Evolutionary conservation across 176 grass and related monocot species (phyloP), one percentile per base, ranked within the genome.

Genomic region (Miscanthus lutarioriparius): DNA sequence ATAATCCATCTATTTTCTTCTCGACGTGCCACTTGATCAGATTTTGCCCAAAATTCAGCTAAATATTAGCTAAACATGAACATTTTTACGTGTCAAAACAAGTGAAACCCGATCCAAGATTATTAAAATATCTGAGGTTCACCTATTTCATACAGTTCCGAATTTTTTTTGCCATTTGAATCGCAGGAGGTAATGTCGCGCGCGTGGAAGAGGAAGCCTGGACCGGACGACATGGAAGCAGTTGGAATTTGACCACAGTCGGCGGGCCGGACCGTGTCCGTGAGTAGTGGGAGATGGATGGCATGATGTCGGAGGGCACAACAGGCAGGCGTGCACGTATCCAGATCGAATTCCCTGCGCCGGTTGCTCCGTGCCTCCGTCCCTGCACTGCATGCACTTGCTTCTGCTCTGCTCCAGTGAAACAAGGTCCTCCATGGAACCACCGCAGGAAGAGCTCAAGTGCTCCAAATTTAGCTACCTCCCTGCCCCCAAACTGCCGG

Each of bases 381-480:
- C 66, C 54, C 39, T 51, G 16, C 48, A 51, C 47, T 16, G 47
- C 47, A 48, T 48, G 48, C 48, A 15, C 48, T 19, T 19, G 22
- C 58, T n/a, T 62, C n/a, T 23, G 58, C n/a, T 23, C 8, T 16
- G n/a, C 28, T 80, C 56, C 44, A 80, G 76, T 40, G 44, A 61
- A 86, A 59, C 39, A 64, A 61, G 77, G 41, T 38, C 67, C 40
- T 33, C 80, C 81, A 59, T 67, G 72, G 32, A 83, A 74, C 72
- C 59, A 67, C 67, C 75, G 80, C 67, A n/a, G 49, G 80, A 83
- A 64, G 73, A 83, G 80, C 86, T 88, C 86, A 33, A 30, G 3
- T 73, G 73, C 56, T 51, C 80, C 78, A 83, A 83, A 88, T 47
- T 79, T 72, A 83, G 73, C 80, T 28, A 22, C 80, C 65, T 78